Percentiles rank a stretch among this genome's conserved stretches.
phyloP scores from a whole-genome alignment of 2,329 filamentous ascomycete species.

The Penicillium fuscoglaucum region DNA sequence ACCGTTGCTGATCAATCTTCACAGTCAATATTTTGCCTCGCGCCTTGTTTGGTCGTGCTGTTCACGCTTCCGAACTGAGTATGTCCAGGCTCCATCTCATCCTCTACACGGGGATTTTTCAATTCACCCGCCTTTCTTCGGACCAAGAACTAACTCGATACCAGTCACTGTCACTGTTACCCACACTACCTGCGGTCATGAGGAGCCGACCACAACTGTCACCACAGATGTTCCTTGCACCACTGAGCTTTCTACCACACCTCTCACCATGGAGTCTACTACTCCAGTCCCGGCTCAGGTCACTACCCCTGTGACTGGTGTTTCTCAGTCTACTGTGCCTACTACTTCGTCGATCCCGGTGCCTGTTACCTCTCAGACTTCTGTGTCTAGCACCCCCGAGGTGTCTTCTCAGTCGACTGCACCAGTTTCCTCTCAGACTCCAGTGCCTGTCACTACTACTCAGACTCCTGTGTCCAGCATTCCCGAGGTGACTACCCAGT shows the following conservation, averaged over 20 bases:
- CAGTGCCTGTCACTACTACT: not conserved
- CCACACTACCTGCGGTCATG: conserved; percentile 21
- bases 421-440: not conserved
- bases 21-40: not conserved
- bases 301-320: conserved; percentile 1
- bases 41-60: conserved; percentile 3
- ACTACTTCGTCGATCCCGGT: conserved; percentile 1
- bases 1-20: not conserved
- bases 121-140: not conserved
- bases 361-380: not conserved
- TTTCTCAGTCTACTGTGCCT: conserved; percentile 5
- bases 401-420: not conserved
- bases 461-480: not conserved
- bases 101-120: not conserved
- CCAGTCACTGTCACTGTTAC: conserved; percentile 25
- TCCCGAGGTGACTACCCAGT: not conserved
- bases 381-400: not conserved
- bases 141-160: not conserved
- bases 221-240: conserved; percentile 5
- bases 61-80: not conserved
- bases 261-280: not conserved
- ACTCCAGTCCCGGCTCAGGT: not conserved
- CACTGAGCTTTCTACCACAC: not conserved
- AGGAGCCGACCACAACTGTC: conserved; percentile 3
- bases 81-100: not conserved